phyloP scores from a whole-genome alignment of 2,329 filamentous ascomycete genomes.

The Trematosphaeria pertusa region DNA sequence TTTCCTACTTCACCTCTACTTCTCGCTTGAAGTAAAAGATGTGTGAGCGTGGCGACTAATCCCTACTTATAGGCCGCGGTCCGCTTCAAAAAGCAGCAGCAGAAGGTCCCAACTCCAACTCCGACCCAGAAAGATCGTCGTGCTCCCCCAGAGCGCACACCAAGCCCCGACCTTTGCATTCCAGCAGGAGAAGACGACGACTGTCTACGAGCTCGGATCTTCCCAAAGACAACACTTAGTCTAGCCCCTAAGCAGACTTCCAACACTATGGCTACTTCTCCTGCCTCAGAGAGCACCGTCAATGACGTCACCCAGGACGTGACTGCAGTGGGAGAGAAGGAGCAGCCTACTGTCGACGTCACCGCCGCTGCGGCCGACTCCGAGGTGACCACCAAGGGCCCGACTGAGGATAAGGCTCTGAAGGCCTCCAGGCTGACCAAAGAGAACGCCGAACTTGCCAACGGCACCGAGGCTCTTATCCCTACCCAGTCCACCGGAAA shows the following conservation, averaged over 20 bases:
- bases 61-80: neutral
- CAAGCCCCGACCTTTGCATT: neutral
- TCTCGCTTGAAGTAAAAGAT: no score
- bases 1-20: no score
- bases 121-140: no score
- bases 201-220: no score
- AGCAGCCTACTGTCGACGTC: neutral
- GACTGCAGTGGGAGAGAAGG: neutral
- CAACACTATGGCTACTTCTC: no score
- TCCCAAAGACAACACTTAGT: neutral
- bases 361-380: neutral
- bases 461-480: constrained; percentile 4
- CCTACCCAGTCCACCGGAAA: constrained; percentile 2
- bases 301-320: no score
- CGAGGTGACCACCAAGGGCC: neutral
- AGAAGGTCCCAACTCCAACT: no score
- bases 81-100: neutral
- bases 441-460: neutral
- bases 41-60: no score
- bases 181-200: neutral
- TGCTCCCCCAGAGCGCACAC: neutral
- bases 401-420: neutral
- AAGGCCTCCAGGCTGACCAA: neutral
- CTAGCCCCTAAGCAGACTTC: no score
- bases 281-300: neutral